phyloP scores from a whole-genome alignment of 768 basidiomycete species.

The Boletus edulis region DNA sequence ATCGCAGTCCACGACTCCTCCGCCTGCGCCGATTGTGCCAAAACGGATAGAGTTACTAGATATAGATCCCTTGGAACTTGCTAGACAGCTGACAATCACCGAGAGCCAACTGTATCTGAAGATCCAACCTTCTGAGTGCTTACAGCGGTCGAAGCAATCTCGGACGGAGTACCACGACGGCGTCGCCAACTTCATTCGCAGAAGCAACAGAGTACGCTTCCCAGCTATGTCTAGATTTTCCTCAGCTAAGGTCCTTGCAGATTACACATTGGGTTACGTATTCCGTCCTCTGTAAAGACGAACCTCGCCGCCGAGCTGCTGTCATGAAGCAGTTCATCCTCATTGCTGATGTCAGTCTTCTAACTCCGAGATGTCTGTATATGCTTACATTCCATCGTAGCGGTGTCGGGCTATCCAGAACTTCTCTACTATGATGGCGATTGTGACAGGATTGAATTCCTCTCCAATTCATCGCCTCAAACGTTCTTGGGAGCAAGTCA shows the following conservation, averaged over 20 bases:
- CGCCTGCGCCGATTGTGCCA: slow-evolving; percentile 47
- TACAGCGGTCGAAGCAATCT: slow-evolving; percentile 52
- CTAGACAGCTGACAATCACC: slow-evolving; percentile 65
- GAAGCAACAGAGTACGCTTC: slow-evolving; percentile 48
- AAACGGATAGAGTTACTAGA: slow-evolving; percentile 54
- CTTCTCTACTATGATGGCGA: slow-evolving; percentile 65
- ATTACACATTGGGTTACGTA: slow-evolving; percentile 64
- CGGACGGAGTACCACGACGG: slow-evolving; percentile 45
- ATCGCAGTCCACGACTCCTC: slow-evolving; percentile 36
- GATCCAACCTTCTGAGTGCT: slow-evolving; percentile 60
- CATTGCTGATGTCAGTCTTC: slow-evolving; percentile 54
- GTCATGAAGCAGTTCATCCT: slow-evolving; percentile 67
- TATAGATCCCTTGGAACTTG: slow-evolving; percentile 62
- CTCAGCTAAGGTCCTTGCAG: slow-evolving; percentile 18
- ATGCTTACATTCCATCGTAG: slow-evolving; percentile 32
- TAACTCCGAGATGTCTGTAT: background rate
- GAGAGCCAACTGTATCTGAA: slow-evolving; percentile 58
- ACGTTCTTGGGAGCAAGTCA: slow-evolving; percentile 62
- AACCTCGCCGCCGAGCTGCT: slow-evolving; percentile 55
- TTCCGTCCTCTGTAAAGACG: slow-evolving; percentile 52
- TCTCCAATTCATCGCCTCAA: slow-evolving; percentile 63
- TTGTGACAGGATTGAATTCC: slow-evolving; percentile 66
- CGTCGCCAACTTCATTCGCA: slow-evolving; percentile 55
- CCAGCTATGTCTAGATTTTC: background rate
- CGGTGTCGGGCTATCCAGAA: slow-evolving; percentile 62